Evolutionary conservation across 192 early-diverging fungal species (phyloP).

Genomic region (Phycomyces blakesleeanus): DNA sequence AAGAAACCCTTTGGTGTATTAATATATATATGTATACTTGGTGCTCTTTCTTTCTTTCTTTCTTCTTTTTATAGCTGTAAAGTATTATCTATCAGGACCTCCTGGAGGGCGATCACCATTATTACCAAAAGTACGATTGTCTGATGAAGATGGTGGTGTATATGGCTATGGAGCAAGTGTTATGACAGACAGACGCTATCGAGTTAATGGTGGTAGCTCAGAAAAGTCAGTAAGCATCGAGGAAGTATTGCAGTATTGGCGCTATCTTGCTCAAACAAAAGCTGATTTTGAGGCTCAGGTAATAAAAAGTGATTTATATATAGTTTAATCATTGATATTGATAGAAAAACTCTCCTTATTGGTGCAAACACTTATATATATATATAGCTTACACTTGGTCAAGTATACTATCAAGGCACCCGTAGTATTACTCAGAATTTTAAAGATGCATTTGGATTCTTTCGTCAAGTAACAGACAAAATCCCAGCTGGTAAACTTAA

Average conservation of each 20-base stretch:
- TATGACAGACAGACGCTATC: constrained; percentile 24
- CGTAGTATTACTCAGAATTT: constrained; percentile 53
- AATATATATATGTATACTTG: neutral
- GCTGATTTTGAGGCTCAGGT: constrained; percentile 59
- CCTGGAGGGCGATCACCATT: constrained; percentile 77
- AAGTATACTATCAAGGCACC: constrained; percentile 76
- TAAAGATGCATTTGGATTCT: constrained; percentile 56
- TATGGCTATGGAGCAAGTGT: constrained; percentile 80
- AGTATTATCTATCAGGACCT: constrained; percentile 69
- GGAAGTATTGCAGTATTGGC: constrained; percentile 79
- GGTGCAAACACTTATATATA: neutral
- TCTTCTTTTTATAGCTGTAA: constrained; percentile 49
- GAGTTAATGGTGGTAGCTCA: constrained; percentile 26
- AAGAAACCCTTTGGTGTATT: neutral
- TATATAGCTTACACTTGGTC: constrained; percentile 63
- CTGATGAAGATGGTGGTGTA: constrained; percentile 76
- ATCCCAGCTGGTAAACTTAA: constrained; percentile 10
- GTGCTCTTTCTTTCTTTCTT: neutral
- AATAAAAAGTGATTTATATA: neutral
- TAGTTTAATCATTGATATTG: neutral
- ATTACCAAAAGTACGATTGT: constrained; percentile 59
- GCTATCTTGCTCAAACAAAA: constrained; percentile 57
- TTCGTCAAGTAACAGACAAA: constrained; percentile 48
- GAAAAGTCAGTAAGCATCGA: constrained; percentile 44
- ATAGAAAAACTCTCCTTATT: neutral